Evolutionary conservation across 2,329 filamentous ascomycete species (phyloP).

Genomic region (Ampelomyces quisqualis): DNA sequence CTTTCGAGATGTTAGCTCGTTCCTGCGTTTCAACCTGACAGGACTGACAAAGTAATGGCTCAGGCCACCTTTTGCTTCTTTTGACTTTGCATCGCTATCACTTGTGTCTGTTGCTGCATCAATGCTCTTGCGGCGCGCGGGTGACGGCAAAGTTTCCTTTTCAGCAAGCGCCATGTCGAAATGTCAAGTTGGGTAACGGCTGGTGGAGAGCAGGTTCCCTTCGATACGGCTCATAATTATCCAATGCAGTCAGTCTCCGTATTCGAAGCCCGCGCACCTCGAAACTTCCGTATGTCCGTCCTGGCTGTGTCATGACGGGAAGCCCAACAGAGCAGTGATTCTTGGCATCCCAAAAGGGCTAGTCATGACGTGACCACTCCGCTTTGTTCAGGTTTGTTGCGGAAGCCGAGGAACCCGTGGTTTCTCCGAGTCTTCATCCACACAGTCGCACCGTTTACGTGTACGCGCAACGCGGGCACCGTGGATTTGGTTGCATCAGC

Average conservation of each 20-base stretch:
- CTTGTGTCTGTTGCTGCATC: slow-evolving; percentile 7
- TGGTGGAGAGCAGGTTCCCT: neutral
- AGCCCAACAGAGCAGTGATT: neutral
- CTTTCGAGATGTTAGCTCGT: slow-evolving; percentile 19
- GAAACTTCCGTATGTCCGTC: no score
- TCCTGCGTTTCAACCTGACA: neutral
- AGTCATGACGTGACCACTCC: slow-evolving; percentile 17
- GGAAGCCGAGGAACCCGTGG: no score
- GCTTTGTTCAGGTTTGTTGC: neutral
- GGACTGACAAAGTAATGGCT: slow-evolving; percentile 28
- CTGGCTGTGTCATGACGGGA: no score
- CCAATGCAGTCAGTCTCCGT: no score
- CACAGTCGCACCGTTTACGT: neutral
- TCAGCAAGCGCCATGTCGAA: slow-evolving; percentile 12
- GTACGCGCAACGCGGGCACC: slow-evolving; percentile 7
- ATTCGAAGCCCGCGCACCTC: no score
- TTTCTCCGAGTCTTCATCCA: neutral
- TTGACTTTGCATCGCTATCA: slow-evolving; percentile 7
- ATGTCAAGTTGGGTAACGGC: neutral
- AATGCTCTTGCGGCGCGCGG: slow-evolving; percentile 5
- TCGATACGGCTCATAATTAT: no score
- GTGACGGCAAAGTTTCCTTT: slow-evolving; percentile 8
- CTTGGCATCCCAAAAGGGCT: neutral
- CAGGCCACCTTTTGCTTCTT: slow-evolving; percentile 20
- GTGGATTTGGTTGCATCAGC: slow-evolving; percentile 9